Conservation (phyloP, 345 rosid species). For the Dimocarpus longan region DNA sequence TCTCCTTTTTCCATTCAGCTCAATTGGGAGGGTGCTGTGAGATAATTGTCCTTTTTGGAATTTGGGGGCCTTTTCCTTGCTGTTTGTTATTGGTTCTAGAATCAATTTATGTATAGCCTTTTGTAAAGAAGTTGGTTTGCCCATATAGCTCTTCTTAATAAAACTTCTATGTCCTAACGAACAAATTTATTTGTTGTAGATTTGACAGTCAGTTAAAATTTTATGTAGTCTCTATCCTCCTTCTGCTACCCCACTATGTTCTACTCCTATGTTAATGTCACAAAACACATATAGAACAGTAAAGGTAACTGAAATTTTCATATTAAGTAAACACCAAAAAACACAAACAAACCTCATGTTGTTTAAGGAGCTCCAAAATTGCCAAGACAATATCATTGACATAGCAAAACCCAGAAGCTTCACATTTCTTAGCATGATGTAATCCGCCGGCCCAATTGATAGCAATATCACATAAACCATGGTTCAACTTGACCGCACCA, state of each 20-base stretch:
- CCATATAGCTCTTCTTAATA: background rate
- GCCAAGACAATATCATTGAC: conserved; percentile 70
- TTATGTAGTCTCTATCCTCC: background rate
- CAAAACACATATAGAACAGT: background rate
- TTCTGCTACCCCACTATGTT: background rate
- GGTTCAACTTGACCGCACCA: conserved; percentile 64
- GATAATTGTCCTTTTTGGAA: background rate
- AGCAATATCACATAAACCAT: conserved; percentile 60
- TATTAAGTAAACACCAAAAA: background rate
- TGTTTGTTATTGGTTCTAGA: background rate
- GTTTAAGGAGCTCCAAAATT: conserved; percentile 65
- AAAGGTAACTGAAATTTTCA: background rate
- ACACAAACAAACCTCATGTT: conserved; percentile 45
- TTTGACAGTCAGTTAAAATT: background rate
- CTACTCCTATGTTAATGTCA: background rate
- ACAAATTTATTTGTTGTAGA: background rate
- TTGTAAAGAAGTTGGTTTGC: background rate
- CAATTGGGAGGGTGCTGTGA: background rate
- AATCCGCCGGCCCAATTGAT: conserved; percentile 72
- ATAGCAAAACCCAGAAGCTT: conserved; percentile 72
- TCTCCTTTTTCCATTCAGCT: background rate
- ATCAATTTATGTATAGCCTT: background rate
- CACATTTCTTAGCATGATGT: conserved; percentile 72
- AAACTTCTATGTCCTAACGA: background rate
- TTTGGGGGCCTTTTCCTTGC: background rate